Evolutionary conservation across 306 rosid species (phyloP), one percentile per base, ranked within the genome.

Genomic region (Cicer cuneatum): DNA sequence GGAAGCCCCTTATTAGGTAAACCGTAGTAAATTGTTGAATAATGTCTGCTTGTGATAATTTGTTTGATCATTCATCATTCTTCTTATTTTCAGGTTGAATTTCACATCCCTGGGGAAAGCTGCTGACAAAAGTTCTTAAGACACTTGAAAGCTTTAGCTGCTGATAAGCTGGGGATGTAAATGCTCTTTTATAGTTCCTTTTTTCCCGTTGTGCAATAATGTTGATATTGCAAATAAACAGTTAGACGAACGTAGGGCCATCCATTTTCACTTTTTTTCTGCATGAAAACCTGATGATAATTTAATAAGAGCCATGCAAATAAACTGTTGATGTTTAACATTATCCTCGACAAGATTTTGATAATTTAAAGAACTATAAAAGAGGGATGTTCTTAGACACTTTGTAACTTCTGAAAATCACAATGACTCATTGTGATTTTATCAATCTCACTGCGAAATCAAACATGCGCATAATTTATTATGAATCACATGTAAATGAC

Each of bases 1-100:
- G 78, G 72, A 92, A 93, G 87, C 86, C 90, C 35, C 86, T 87
- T 43, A 87, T 93, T 78, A 93, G 96, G 98, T 92, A 78, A 65
- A 39, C 69, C 49, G 61, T 8, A 67, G 42, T 53, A 46, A 62
- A 21, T 65, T 47, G 54, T 71, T 66, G 45, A 70, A 49, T 7
- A 41, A 24, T 64, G 16, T 57, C 18, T 56, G 49, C 10, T 73
- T 52, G 35, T 66, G 46, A 18, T 48, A 58, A 48, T 56, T 62
- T 52, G 41, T 60, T 70, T 48, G 16, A 39, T 51, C 57, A 59
- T 72, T 72, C 58, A 68, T 78, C 62, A 64, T 47, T n/a, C 19
- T 42, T 39, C 35, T 52, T 49, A 43, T 48, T 75, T 67, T 70
- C 86, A 93, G 98, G 91, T 75, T 93, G 65, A 91, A 83, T 71